These are phyloP conservation scores for Phytophthora hybrid DNA, from an alignment of 352 stramenopile species.

Conservation along the genomic window DNA sequence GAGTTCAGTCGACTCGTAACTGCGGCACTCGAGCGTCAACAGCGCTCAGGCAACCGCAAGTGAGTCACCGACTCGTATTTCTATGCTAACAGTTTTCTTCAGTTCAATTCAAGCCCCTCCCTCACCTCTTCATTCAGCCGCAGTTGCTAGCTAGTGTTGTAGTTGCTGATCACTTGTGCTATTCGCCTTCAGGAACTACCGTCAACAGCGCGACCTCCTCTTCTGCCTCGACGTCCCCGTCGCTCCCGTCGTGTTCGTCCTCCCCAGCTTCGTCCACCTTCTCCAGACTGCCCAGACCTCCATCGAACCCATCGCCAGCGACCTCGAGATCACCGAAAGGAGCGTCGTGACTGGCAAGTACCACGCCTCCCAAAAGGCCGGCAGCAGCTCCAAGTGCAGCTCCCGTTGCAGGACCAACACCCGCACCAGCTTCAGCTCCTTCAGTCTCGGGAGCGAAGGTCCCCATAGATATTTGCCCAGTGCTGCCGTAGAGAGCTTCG, in stretches of 20 bases:
- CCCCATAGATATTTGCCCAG: too few relatives aligned
- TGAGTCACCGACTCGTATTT: constrained; percentile 10
- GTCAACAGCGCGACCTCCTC: constrained; percentile 15
- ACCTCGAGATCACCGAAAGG: not conserved
- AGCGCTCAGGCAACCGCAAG: constrained; percentile 33
- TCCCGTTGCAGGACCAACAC: not conserved
- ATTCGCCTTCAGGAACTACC: not conserved
- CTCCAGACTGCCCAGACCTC: too few relatives aligned
- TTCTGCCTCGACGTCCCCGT: not conserved
- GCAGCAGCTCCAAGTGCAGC: not conserved
- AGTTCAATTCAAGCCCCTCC: not conserved
- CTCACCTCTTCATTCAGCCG: not conserved
- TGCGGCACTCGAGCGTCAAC: constrained; percentile 48
- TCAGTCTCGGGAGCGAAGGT: not conserved
- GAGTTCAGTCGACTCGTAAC: constrained; percentile 71
- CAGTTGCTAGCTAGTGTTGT: not conserved
- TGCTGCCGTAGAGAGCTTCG: not conserved
- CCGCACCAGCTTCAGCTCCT: not conserved
- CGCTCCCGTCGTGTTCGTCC: too few relatives aligned
- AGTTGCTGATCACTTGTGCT: not conserved
- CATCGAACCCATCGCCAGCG: constrained; percentile 20
- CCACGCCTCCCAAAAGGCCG: not conserved
- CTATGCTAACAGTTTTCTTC: not conserved
- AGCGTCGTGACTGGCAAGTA: not conserved
- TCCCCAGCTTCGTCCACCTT: constrained; percentile 10